Evolutionary conservation across 2,329 filamentous ascomycete genomes (phyloP).

Genomic region (Sclerotinia minor): DNA sequence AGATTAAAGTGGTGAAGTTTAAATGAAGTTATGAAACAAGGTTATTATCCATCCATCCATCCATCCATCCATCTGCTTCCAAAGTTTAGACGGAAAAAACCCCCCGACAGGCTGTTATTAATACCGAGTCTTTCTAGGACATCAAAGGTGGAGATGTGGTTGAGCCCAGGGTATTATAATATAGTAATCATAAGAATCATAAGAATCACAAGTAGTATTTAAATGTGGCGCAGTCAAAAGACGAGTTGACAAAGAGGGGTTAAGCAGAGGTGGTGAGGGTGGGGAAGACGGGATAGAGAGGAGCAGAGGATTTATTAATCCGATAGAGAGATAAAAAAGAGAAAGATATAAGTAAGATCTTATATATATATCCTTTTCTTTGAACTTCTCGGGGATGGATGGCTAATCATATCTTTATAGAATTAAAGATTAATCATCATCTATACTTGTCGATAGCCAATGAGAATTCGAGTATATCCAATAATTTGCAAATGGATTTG

Average conservation of each 20-base stretch:
- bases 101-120: neutral
- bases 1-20: neutral
- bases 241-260: slow-evolving; percentile 13
- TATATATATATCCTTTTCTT: too few species aligned
- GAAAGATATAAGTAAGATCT: too few species aligned
- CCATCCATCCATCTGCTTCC: neutral
- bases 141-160: slow-evolving; percentile 17
- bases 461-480: too few species aligned
- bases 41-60: neutral
- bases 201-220: slow-evolving; percentile 1
- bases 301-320: too few species aligned
- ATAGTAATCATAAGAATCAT: too few species aligned
- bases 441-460: too few species aligned
- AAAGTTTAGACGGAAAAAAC: slow-evolving; percentile 4
- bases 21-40: neutral
- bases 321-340: too few species aligned
- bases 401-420: too few species aligned
- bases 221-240: slow-evolving; percentile 19
- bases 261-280: neutral
- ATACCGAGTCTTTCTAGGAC: neutral
- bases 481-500: too few species aligned
- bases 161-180: neutral
- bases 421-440: too few species aligned
- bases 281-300: slow-evolving; percentile 3
- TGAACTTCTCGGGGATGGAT: too few species aligned